Evolutionary conservation across 164 flowering plant genomes (phyloP).

Genomic region (Kalanchoe fedtschenkoi): DNA sequence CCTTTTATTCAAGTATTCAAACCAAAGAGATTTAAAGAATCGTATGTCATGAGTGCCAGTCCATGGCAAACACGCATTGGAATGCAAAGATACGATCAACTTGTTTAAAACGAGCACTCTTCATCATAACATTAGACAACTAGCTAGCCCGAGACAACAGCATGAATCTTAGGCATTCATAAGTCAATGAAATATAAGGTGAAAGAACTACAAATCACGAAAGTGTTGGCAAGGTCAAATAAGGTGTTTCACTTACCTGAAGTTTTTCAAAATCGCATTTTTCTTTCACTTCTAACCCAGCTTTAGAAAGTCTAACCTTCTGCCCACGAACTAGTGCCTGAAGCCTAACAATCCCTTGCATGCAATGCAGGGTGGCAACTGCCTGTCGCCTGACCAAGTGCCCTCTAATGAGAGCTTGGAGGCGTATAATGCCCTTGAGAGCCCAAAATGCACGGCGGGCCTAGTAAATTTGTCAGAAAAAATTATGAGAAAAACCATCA

Average conservation of each 20-base stretch:
- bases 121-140: background rate
- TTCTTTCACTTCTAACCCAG: slow-evolving; percentile 24
- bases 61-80: background rate
- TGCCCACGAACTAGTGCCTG: slow-evolving; percentile 75
- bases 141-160: background rate
- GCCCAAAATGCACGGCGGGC: slow-evolving; percentile 83
- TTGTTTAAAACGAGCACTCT: background rate
- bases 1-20: background rate
- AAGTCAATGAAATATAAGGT: background rate
- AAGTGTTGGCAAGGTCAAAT: background rate
- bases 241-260: slow-evolving; percentile 19
- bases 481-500: slow-evolving; percentile 7
- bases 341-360: slow-evolving; percentile 55
- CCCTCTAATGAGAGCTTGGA: slow-evolving; percentile 83
- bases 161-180: background rate
- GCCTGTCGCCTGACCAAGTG: slow-evolving; percentile 88
- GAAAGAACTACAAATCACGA: background rate
- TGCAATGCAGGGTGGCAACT: slow-evolving; percentile 49
- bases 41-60: background rate
- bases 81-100: background rate
- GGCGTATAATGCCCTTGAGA: slow-evolving; percentile 69
- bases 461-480: slow-evolving; percentile 25
- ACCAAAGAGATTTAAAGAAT: background rate
- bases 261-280: slow-evolving; percentile 14
- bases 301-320: slow-evolving; percentile 33